A percentile compares a stretch with the other conserved stretches of the same genome.
These are phyloP conservation scores for Cynanchum wilfordii DNA, from an alignment of 257 asterid species.

Conservation along the genomic window DNA sequence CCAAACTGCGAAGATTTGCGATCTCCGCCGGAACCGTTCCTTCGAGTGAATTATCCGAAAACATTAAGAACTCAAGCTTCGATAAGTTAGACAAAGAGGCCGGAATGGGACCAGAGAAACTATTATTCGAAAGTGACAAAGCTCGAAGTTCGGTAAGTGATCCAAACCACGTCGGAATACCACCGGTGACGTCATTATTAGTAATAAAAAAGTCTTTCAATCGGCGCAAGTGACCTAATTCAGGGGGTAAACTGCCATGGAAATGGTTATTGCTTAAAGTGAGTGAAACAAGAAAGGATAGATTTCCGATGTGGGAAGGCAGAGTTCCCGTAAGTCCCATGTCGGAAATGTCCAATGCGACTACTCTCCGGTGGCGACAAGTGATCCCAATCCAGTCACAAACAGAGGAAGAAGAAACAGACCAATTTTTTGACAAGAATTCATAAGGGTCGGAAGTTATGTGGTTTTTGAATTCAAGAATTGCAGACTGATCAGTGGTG, in stretches of 20 bases:
- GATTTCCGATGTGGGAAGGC: constrained; percentile 11
- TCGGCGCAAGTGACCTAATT: constrained; percentile 8
- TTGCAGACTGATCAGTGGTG: neutral
- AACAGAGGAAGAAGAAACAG: neutral
- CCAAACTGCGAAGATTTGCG: constrained; percentile 17
- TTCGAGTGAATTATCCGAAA: constrained; percentile 4
- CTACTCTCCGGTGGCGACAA: constrained; percentile 10
- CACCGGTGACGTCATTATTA: constrained; percentile 20
- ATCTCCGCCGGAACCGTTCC: constrained; percentile 15
- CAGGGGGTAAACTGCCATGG: constrained; percentile 20
- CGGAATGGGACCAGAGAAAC: neutral
- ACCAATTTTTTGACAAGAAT: constrained; percentile 9
- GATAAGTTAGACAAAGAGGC: neutral
- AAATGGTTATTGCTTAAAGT: constrained; percentile 21
- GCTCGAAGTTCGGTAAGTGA: constrained; percentile 12
- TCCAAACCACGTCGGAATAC: constrained; percentile 14
- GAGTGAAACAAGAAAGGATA: constrained; percentile 23
- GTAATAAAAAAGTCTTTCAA: constrained; percentile 5
- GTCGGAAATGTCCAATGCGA: neutral
- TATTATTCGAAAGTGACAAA: neutral
- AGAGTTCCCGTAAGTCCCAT: constrained; percentile 1
- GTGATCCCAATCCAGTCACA: constrained; percentile 19
- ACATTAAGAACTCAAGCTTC: neutral
- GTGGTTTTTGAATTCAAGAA: neutral
- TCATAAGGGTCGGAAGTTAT: neutral